Evolutionary conservation across 371 early-diverging fungal species (phyloP), one percentile per base, ranked within the genome.

Genomic region (Haplosporangium sp.): DNA sequence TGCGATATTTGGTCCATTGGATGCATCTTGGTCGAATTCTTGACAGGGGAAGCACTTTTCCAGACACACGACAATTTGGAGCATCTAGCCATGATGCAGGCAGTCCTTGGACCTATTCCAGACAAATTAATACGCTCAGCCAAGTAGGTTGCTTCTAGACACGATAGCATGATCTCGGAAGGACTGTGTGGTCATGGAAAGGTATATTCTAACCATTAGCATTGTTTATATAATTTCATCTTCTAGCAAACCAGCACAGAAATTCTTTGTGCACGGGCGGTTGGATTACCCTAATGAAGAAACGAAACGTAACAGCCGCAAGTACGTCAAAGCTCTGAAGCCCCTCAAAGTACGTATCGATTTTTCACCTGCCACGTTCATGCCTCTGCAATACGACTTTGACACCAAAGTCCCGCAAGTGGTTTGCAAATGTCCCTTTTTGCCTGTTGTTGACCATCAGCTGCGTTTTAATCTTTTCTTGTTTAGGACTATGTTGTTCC

Each of bases 1-100:
- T 97, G 97, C 83, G 98, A 98, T 82, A 92, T 98, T 73, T 98
- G 99, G 99, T 97, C 97, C 6, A 83, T 97, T 64, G 99, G 99
- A 5, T 98, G 99, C 82, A 97, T 98, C 55, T 84, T 98, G 7
- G 90, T 96, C 16, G 99, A 98, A 83, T 89, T 98, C 52, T 87
- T 92, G 51, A 97, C 95, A 0, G 99, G 99, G 10, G 95, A 95
- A 67, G 97, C 99, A 1, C 82, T 98, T 58, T 98, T 98, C 81
- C 95, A 95, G 74, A 95, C 96, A 0, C 95, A 94, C 58, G 95
- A 96, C 73, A 92, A 96, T 82, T 73, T 90, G 20, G 91, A 91
- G 58, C 93, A 93, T 69, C 67, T 93, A 41, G 91, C 91, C 10
- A 89, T 93, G 87, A 93, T 93, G 93, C 86, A 89, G 40, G 85